Evolutionary conservation across 148 eudicot species (phyloP).

Genomic region (Chenopodium quinoa): DNA sequence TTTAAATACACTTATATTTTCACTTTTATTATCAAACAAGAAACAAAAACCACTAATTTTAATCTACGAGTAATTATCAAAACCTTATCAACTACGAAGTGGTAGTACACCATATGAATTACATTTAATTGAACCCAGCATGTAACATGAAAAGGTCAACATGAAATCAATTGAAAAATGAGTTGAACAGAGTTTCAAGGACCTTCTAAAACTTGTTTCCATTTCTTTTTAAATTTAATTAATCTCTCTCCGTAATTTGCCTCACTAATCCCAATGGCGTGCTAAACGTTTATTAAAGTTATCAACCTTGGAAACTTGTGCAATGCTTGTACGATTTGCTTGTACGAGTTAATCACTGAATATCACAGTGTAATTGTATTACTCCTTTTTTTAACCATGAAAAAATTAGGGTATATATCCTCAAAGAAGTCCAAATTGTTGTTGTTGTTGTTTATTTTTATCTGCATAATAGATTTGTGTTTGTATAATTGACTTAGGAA

Average conservation of each 20-base stretch:
- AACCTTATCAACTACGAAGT: not conserved
- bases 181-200: slow-evolving; percentile 7
- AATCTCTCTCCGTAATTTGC: not conserved
- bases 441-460: too few species aligned
- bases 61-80: not conserved
- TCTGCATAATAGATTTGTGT: too few species aligned
- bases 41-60: too few species aligned
- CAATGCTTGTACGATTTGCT: not conserved
- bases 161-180: slow-evolving; percentile 12
- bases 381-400: too few species aligned
- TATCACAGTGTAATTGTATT: too few species aligned
- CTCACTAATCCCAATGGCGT: slow-evolving; percentile 1
- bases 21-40: too few species aligned
- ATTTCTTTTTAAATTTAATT: not conserved
- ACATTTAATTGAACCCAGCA: slow-evolving; percentile 16
- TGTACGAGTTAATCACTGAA: too few species aligned
- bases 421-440: too few species aligned
- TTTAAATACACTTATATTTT: too few species aligned
- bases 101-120: not conserved
- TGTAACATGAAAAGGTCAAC: slow-evolving; percentile 25
- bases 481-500: too few species aligned
- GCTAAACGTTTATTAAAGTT: not conserved
- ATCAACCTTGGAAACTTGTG: not conserved
- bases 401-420: too few species aligned
- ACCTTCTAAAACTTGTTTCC: not conserved